Base-by-base conservation (phyloP, 225 moss, liverwort and hornwort species). In the Lunularia cruciata region DNA sequence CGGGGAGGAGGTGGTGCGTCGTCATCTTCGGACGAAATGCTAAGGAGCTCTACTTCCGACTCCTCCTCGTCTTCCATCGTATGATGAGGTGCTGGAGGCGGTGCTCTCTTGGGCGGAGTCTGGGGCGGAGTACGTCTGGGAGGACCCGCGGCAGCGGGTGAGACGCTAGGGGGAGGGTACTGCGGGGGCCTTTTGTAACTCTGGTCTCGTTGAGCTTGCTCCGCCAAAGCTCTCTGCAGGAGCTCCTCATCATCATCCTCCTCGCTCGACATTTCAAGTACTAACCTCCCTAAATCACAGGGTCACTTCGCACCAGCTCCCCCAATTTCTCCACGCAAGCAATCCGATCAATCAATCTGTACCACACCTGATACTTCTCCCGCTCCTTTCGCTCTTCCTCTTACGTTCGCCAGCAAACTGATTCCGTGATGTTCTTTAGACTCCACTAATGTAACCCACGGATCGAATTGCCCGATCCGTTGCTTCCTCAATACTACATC, bases 171-270 rank as follows among this genome's bases (percentile, higher is more conserved):
- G 51, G 85, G 76, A 46, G 78, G 79, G 35, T 85, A 76, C 31
- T 79, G 83, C 12, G 84, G 72, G 1, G 87, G 83, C 32, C 85
- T 75, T 73, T 87, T 84, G 60, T 81, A 88, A 43, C 35, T 84
- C 79, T 87, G 86, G 69, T 93, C 96, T 54, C 89, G 79, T 34
- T 89, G 89, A 73, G 87, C 92, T 75, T 98, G 96, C 81, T 98
- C 93, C 65, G 87, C 92, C 73, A 98, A 57, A 15, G 96, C 96
- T 72, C 87, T 80, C 72, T 90, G 92, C 71, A 98, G 77, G 42
- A 98, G 92, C 85, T 98, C 96, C 81, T 98, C 96, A 36, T 98
- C 96, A 71, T 98, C 96, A 43, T 98, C 96, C 53, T 87, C 92
- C 58, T 98, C 96, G 74, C 86, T 82, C 57, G 77, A 78, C 82